Evolutionary conservation across 257 asterid species (phyloP), one percentile per base, ranked within the genome.

Genomic region (Echium plantagineum): DNA sequence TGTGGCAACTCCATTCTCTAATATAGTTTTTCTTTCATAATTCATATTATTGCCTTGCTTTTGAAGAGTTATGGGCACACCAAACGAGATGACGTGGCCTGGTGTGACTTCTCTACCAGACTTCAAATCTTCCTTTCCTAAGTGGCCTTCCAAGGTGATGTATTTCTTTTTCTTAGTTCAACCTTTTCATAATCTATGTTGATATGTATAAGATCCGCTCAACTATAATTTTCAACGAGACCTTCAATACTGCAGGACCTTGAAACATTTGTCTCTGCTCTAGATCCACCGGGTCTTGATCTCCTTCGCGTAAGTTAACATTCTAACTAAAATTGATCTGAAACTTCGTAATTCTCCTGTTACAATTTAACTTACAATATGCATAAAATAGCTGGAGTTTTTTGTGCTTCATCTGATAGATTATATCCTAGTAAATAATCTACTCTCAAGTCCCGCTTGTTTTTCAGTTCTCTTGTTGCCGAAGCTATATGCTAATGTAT

Each of bases 21-120:
- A 53, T 18, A 8, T 13, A 2, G 22, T 53, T 17, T 48, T 30
- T 31, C 35, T 38, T 30, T 31, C 35, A 19, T 21, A n/a, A n/a
- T 53, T 66, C 64, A 28, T 69, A 19, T 57, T 59, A 15, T 49
- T 64, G 38, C 62, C 62, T 46, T 54, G 65, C 69, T 24, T 61
- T 61, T 72, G 70, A 75, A 91, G 98, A 69, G 66, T 81, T 64
- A 72, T 84, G 94, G 98, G 98, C 55, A 91, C 98, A 72, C 98
- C 98, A n/a, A 85, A 81, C 62, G 98, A 91, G 77, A 93, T 78
- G 63, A 79, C 81, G 24, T 91, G 96, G 98, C 94, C 94, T 51
- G 97, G 98, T 64, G 95, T 91, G 73, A 84, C 95, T 46, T 82
- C 97, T 67, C 85, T 88, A 57, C 98, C 96, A 62, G 98, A 88